Conservation (phyloP, 2,329 filamentous ascomycete species). For the Ophiosphaerella herpotricha region DNA sequence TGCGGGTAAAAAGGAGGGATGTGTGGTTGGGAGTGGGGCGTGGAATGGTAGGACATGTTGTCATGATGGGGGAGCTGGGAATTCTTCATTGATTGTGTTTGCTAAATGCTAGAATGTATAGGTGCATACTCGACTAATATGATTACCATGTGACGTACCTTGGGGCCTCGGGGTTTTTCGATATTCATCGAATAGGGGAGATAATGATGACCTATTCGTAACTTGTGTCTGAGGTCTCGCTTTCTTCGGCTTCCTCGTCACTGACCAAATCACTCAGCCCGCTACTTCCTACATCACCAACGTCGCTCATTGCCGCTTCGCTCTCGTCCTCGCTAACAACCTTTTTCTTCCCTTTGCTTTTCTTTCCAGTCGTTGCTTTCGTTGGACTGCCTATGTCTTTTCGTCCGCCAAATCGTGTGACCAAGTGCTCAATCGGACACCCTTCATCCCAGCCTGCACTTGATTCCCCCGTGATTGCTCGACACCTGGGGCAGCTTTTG, state of each 20-base stretch:
- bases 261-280: constrained; percentile 33
- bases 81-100: neutral
- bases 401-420: constrained; percentile 60
- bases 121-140: no score
- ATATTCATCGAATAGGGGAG: no score
- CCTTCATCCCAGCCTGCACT: constrained; percentile 67
- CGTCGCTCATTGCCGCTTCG: constrained; percentile 26
- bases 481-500: constrained; percentile 64
- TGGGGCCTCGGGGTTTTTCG: no score
- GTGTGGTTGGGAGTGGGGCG: no score
- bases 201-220: neutral
- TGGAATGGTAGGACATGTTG: no score
- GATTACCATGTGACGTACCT: no score
- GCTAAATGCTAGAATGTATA: neutral
- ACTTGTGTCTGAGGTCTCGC: neutral
- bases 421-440: constrained; percentile 67
- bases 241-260: constrained; percentile 27
- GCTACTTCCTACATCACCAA: constrained; percentile 15
- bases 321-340: constrained; percentile 27
- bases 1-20: no score
- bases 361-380: constrained; percentile 21
- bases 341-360: constrained; percentile 16
- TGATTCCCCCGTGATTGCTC: constrained; percentile 63
- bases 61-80: no score
- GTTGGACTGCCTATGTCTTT: constrained; percentile 45